Percentiles rank a stretch among this genome's conserved stretches.
phyloP scores from a whole-genome alignment of 805 yeast genomes.

The Lachancea fermentati region DNA sequence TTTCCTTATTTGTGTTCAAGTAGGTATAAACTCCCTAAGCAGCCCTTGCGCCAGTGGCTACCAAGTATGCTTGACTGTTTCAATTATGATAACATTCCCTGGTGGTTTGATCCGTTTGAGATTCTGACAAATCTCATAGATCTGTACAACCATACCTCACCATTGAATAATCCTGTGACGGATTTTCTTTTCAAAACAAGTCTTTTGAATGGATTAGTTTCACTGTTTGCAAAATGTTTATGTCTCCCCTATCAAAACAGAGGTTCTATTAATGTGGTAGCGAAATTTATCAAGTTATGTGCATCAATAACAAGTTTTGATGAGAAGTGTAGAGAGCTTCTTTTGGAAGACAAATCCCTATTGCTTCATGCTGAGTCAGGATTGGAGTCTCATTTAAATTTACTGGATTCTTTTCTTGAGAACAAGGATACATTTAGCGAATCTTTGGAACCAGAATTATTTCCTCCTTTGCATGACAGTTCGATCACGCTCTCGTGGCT shows the following conservation, averaged over 20 bases:
- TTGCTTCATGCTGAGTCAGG: constrained; percentile 21
- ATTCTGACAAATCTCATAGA: constrained; percentile 18
- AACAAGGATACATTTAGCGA: constrained; percentile 13
- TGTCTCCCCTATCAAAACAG: constrained; percentile 15
- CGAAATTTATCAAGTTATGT: constrained; percentile 24
- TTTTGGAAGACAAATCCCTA: constrained; percentile 20
- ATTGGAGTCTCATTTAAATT: constrained; percentile 17
- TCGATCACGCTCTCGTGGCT: constrained; percentile 25
- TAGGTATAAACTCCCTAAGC: constrained; percentile 13
- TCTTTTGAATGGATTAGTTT: constrained; percentile 21
- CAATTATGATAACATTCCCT: constrained; percentile 22
- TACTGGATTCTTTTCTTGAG: constrained; percentile 18
- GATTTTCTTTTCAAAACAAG: constrained; percentile 21
- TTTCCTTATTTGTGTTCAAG: constrained; percentile 15
- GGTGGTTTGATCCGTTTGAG: constrained; percentile 32
- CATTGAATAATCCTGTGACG: constrained; percentile 24
- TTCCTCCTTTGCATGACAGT: constrained; percentile 25
- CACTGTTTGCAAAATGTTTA: constrained; percentile 21
- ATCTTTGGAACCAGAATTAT: constrained; percentile 3
- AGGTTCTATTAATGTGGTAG: constrained; percentile 14
- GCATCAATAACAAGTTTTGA: constrained; percentile 27
- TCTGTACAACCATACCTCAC: constrained; percentile 20
- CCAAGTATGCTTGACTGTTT: constrained; percentile 26
- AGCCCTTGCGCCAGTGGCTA: constrained; percentile 16
- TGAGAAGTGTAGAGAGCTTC: constrained; percentile 21